phyloP scores from a whole-genome alignment of 495 filamentous ascomycete genomes.

The Friedmanniomyces endolithicus region DNA sequence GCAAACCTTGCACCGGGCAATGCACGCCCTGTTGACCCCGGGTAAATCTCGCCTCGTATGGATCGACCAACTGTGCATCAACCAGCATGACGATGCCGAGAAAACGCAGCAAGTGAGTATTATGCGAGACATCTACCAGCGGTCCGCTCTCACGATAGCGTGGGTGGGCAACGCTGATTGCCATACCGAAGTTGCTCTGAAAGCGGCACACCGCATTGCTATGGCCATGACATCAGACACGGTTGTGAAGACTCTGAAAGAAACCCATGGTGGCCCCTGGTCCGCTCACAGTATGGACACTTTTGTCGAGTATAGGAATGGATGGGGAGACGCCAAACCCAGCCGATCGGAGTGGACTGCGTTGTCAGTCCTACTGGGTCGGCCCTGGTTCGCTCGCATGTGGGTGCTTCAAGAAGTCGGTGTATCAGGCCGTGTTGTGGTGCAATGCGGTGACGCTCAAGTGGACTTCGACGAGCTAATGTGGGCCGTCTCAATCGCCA shows the following conservation, averaged over 20 bases:
- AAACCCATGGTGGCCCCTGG: neutral
- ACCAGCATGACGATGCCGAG: slow-evolving; percentile 13
- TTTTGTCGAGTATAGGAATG: neutral
- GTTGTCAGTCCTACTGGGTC: neutral
- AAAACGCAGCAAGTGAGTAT: slow-evolving; percentile 10
- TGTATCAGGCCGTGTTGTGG: neutral
- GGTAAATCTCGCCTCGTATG: neutral
- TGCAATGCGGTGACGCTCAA: neutral
- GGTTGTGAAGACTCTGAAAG: neutral
- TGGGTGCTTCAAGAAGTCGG: neutral
- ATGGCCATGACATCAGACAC: neutral
- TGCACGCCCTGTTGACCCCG: neutral
- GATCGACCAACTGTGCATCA: slow-evolving; percentile 3
- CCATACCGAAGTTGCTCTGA: neutral
- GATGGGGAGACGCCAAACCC: neutral
- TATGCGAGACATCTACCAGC: slow-evolving; percentile 17
- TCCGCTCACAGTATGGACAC: neutral
- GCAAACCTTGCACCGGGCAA: neutral
- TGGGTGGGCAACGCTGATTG: neutral
- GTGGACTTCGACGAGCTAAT: neutral
- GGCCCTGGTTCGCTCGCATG: neutral
- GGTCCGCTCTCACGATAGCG: neutral
- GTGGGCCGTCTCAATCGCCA: neutral
- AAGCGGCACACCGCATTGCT: neutral
- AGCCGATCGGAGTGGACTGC: neutral